Base-by-base conservation (phyloP, 345 rosid genomes). In the Citrus cavaleriei region DNA sequence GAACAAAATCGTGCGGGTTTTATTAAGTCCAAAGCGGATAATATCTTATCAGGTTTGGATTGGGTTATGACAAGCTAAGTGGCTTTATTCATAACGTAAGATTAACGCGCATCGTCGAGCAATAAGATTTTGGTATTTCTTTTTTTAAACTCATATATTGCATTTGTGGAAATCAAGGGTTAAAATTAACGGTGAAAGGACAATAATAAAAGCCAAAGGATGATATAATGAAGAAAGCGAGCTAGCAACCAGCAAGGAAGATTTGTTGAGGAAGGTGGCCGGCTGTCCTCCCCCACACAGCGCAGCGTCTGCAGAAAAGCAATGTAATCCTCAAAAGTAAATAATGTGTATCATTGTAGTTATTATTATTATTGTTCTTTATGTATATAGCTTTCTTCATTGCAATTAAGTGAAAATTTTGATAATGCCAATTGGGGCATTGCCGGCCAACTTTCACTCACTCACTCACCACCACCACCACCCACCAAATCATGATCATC, bases 361-460 rank as follows among this genome's bases (percentile, higher is more conserved):
- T 19, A 57, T 32, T 19, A 57, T 58, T 25, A 24, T 74, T 60
- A 42, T 71, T 70, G 74, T 24, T 71, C 21, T 54, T 37, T 61
- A 12, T 59, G 16, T 62, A 55, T 80, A 65, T 81, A 73, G 74
- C 88, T 85, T 86, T 86, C 91, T 87, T 77, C 79, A 70, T 21
- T 25, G 86, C 77, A 82, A 86, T 89, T 46, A 66, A 89, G 87
- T 83, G 82, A 68, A 68, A 13, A 54, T 49, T 21, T 72, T 82
- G 87, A 84, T 71, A 30, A 73, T 51, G 21, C 7, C 68, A 63
- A 63, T 16, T 63, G 68, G 38, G 46, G 37, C 28, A 24, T 24
- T 61, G 62, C 13, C 9, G 18, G 38, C 57, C 70, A 69, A 30
- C 84, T 59, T 79, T 73, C 71, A 60, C 83, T 77, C 79, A 61